phyloP scores from a whole-genome alignment of 106 monocot genomes.

The Ottelia alismoides region DNA sequence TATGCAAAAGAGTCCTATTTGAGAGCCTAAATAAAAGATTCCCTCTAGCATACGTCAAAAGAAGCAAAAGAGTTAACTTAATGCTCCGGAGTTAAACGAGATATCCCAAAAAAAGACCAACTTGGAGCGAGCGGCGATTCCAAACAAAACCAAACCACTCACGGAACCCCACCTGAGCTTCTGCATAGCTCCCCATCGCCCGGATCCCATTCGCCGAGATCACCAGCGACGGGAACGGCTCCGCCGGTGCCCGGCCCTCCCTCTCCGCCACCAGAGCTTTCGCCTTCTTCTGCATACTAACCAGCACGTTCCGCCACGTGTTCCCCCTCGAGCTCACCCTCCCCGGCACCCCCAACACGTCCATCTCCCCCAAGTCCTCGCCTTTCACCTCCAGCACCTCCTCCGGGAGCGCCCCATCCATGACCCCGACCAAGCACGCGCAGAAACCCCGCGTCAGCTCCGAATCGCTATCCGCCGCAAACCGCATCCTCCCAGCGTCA shows the following conservation, averaged over 20 bases:
- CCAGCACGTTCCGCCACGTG: constrained; percentile 89
- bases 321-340: constrained; percentile 52
- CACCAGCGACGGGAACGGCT: constrained; percentile 79
- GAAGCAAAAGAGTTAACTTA: too few relatives aligned
- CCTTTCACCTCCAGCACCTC: constrained; percentile 54
- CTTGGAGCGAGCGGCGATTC: too few relatives aligned
- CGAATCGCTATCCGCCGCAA: constrained; percentile 82
- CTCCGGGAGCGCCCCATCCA: constrained; percentile 70
- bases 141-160: too few relatives aligned
- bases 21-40: too few relatives aligned
- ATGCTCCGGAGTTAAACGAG: too few relatives aligned
- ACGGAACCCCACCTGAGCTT: constrained; percentile 92
- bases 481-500: constrained; percentile 39
- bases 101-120: too few relatives aligned
- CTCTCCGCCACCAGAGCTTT: constrained; percentile 35
- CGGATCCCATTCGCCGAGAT: constrained; percentile 42
- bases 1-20: too few relatives aligned
- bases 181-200: constrained; percentile 81
- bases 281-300: constrained; percentile 92
- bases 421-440: constrained; percentile 51
- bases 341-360: constrained; percentile 29
- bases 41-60: too few relatives aligned
- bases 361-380: constrained; percentile 65
- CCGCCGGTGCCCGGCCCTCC: constrained; percentile 32
- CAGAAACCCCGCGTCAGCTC: constrained; percentile 91